These are phyloP conservation scores for Monilinia fructicola DNA, from an alignment of 2,329 filamentous ascomycete species.

Conservation along the genomic window DNA sequence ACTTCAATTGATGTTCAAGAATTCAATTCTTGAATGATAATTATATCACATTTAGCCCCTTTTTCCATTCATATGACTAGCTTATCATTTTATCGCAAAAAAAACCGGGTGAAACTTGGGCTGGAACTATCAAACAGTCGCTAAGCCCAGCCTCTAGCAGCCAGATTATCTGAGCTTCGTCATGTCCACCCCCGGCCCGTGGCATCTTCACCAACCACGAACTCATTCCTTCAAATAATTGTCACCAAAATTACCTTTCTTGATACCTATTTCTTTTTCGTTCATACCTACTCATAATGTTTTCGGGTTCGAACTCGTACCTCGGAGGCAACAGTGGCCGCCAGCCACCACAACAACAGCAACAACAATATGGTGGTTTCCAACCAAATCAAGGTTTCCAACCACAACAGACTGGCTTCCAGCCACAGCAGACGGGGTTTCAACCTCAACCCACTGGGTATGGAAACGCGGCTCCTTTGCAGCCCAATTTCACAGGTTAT, in stretches of 20 bases:
- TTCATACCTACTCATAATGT: constrained; percentile 60
- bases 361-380: constrained; percentile 31
- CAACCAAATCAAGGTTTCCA: constrained; percentile 23
- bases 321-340: constrained; percentile 76
- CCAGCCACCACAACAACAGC: constrained; percentile 45
- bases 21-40: neutral
- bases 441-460: constrained; percentile 37
- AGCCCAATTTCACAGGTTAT: constrained; percentile 39
- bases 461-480: constrained; percentile 39
- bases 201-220: constrained; percentile 21
- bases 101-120: constrained; percentile 13
- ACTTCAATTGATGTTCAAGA: constrained; percentile 6
- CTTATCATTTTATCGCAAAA: constrained; percentile 20
- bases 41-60: constrained; percentile 6
- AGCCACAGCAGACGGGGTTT: constrained; percentile 30
- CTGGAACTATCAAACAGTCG: constrained; percentile 12
- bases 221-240: constrained; percentile 23
- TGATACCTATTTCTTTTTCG: constrained; percentile 25
- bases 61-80: neutral
- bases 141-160: constrained; percentile 25
- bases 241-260: constrained; percentile 20
- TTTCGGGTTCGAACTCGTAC: constrained; percentile 84
- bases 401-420: constrained; percentile 32
- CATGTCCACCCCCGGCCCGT: constrained; percentile 25
- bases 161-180: constrained; percentile 26